Conservation (phyloP, 2,329 filamentous ascomycete species). For the Aspergillus spinulosporus region DNA sequence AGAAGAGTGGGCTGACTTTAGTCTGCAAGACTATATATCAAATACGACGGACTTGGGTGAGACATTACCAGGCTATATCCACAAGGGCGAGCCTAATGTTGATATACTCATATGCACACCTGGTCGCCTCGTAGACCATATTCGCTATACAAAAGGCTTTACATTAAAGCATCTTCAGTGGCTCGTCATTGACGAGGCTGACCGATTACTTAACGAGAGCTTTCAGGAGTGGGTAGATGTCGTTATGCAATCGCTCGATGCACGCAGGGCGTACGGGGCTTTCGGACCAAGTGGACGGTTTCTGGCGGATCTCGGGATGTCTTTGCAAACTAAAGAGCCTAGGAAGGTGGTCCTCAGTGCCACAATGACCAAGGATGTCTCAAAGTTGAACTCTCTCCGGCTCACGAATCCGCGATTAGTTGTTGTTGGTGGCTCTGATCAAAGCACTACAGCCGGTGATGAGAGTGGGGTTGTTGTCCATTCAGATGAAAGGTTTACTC, state of each 20-base stretch:
- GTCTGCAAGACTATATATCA: constrained; percentile 47
- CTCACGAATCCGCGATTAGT: constrained; percentile 74
- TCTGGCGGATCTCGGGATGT: constrained; percentile 39
- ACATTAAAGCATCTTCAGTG: constrained; percentile 75
- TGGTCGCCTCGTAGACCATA: constrained; percentile 86
- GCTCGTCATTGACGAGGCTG: constrained; percentile 91
- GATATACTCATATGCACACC: constrained; percentile 91
- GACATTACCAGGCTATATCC: constrained; percentile 61
- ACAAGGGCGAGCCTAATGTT: constrained; percentile 68
- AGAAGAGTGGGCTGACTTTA: constrained; percentile 51
- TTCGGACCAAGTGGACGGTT: constrained; percentile 45
- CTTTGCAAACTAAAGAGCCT: constrained; percentile 48
- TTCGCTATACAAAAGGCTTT: constrained; percentile 81
- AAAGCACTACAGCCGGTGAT: constrained; percentile 23
- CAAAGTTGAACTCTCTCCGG: constrained; percentile 71
- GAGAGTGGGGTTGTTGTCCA: constrained; percentile 23
- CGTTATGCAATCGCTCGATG: constrained; percentile 61
- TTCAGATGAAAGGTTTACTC: constrained; percentile 48
- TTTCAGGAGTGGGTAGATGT: constrained; percentile 87
- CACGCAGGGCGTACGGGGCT: constrained; percentile 52
- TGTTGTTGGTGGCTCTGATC: constrained; percentile 62
- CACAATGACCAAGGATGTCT: constrained; percentile 85
- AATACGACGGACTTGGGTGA: constrained; percentile 42
- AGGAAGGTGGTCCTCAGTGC: constrained; percentile 87
- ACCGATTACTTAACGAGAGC: constrained; percentile 85